Conservation (phyloP, 1,284 basidiomycete genomes). For the Sanghuangporus sanghuang region DNA sequence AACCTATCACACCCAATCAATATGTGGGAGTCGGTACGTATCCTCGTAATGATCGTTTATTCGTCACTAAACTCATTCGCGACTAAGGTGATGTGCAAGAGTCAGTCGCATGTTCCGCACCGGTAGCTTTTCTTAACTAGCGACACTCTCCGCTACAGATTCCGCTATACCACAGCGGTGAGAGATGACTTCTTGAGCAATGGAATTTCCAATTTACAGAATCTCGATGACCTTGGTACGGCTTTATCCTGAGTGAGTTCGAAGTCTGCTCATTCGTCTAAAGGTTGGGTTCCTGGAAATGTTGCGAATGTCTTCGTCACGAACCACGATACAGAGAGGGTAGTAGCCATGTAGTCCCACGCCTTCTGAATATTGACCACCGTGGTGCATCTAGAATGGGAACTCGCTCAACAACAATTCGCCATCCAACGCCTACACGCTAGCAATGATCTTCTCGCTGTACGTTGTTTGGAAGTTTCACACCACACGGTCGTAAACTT, state of each 20-base stretch:
- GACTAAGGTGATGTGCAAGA: constrained; percentile 58
- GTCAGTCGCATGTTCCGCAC: constrained; percentile 30
- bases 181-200: constrained; percentile 45
- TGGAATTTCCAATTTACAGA: constrained; percentile 48
- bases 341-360: constrained; percentile 24
- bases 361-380: background rate
- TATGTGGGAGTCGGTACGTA: constrained; percentile 46
- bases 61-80: background rate
- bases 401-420: constrained; percentile 53
- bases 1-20: constrained; percentile 50
- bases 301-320: constrained; percentile 62
- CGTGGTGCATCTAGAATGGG: constrained; percentile 35
- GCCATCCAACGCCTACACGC: constrained; percentile 56
- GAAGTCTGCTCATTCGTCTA: background rate
- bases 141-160: constrained; percentile 33
- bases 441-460: constrained; percentile 59
- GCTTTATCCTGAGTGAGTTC: background rate
- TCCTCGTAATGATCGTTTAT: background rate
- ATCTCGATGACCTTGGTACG: constrained; percentile 48
- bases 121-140: background rate
- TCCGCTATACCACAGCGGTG: constrained; percentile 54
- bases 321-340: constrained; percentile 68
- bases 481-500: background rate
- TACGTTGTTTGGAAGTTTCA: constrained; percentile 21
- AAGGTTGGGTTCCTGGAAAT: constrained; percentile 53